A percentile compares a stretch with the other conserved stretches of the same genome.
These are phyloP conservation scores for Capsicum chinense DNA, from an alignment of 257 asterid genomes.

Conservation along the genomic window DNA sequence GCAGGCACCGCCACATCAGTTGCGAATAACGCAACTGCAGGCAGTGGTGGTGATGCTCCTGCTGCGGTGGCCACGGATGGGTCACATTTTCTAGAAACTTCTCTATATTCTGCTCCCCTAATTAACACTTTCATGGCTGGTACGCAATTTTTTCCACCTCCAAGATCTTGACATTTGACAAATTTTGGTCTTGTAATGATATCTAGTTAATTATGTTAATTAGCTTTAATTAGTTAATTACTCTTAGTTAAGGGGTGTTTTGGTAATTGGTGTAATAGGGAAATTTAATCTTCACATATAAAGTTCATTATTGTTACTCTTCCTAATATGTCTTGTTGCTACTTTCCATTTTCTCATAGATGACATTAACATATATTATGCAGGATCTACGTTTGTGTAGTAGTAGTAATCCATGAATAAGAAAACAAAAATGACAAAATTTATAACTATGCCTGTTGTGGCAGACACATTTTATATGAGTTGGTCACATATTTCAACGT, in stretches of 20 bases:
- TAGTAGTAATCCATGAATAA: background rate
- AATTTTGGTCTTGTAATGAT: background rate
- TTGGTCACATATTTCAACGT: background rate
- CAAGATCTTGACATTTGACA: constrained; percentile 55
- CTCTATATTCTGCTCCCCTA: constrained; percentile 56
- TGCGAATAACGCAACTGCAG: background rate
- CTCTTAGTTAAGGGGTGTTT: background rate
- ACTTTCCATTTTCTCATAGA: background rate
- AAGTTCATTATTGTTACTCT: background rate
- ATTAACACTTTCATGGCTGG: constrained; percentile 73
- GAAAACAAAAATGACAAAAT: background rate
- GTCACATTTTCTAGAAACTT: constrained; percentile 55
- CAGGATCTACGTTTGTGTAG: background rate
- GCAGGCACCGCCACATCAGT: constrained; percentile 38
- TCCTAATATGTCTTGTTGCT: background rate
- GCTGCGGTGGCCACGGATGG: background rate
- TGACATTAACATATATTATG: background rate
- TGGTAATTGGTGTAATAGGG: background rate
- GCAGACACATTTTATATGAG: background rate
- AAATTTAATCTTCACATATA: background rate
- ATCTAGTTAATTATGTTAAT: background rate
- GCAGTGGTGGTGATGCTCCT: constrained; percentile 25
- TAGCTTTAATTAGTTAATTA: background rate
- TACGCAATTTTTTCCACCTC: constrained; percentile 96
- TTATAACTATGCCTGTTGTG: background rate